These are phyloP conservation scores for Phanerochaete sordida DNA, from an alignment of 768 basidiomycete genomes.

Conservation along the genomic window DNA sequence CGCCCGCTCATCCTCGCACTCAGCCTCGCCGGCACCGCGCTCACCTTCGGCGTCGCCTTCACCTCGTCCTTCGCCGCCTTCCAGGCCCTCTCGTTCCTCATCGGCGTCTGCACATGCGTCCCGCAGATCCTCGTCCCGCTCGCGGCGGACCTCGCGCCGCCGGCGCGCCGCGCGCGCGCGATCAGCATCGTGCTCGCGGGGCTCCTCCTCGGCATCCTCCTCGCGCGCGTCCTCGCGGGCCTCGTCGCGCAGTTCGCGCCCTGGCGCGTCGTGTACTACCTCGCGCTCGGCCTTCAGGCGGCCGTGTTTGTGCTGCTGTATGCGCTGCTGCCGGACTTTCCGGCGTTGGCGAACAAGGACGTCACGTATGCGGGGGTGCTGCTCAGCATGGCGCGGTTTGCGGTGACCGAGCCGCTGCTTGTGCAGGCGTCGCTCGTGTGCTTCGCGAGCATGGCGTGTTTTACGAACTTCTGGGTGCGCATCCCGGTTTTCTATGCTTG, in stretches of 20 bases:
- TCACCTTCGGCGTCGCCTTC: conserved; percentile 69
- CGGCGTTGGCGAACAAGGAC: conserved; percentile 33
- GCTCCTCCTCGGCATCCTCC: conserved; percentile 64
- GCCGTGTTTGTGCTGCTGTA: conserved; percentile 56
- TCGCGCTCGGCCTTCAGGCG: conserved; percentile 66
- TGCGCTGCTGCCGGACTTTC: conserved; percentile 73
- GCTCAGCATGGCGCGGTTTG: conserved; percentile 69
- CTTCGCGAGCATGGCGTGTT: conserved; percentile 53
- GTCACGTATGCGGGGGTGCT: conserved; percentile 65
- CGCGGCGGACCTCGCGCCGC: conserved; percentile 77
- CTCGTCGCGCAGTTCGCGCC: conserved; percentile 64
- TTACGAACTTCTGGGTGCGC: conserved; percentile 33
- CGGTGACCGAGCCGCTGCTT: conserved; percentile 71
- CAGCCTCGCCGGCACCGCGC: conserved; percentile 44
- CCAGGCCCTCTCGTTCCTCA: conserved; percentile 61
- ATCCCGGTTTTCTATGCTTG: background rate
- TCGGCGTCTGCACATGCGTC: conserved; percentile 63
- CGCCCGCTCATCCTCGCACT: conserved; percentile 63
- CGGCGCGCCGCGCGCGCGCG: conserved; percentile 63
- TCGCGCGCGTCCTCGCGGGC: conserved; percentile 70
- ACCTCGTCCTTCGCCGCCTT: conserved; percentile 56
- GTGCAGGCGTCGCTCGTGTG: conserved; percentile 63
- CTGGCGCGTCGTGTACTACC: conserved; percentile 73
- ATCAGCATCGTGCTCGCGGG: conserved; percentile 65
- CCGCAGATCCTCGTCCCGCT: conserved; percentile 70